phyloP scores from a whole-genome alignment of 2,329 filamentous ascomycete species.

The Saccharata proteae region DNA sequence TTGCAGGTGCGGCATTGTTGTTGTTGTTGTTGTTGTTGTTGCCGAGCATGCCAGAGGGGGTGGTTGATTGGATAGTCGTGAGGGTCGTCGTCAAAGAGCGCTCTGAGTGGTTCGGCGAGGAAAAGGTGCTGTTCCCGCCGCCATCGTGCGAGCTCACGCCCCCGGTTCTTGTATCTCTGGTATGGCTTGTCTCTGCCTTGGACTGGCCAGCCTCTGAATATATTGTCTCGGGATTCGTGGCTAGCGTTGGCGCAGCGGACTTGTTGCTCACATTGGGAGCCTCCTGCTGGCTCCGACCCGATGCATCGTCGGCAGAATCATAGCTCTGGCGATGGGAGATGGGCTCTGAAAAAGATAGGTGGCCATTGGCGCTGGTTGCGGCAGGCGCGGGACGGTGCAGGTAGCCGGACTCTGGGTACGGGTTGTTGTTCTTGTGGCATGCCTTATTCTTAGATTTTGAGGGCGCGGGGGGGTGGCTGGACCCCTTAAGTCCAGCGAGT shows the following conservation, averaged over 20 bases:
- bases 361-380: conserved; percentile 30
- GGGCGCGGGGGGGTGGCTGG: conserved; percentile 44
- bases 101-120: conserved; percentile 68
- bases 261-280: conserved; percentile 52
- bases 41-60: conserved; percentile 40
- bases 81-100: conserved; percentile 72
- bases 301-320: conserved; percentile 46
- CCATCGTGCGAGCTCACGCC: conserved; percentile 40
- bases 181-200: conserved; percentile 67
- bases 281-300: conserved; percentile 31
- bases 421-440: conserved; percentile 62
- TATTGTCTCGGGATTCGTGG: conserved; percentile 68
- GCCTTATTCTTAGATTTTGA: conserved; percentile 29
- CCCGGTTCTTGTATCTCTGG: conserved; percentile 53
- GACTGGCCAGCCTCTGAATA: conserved; percentile 66
- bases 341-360: conserved; percentile 40
- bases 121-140: conserved; percentile 64
- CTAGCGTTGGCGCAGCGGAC: conserved; percentile 66
- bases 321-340: conserved; percentile 33
- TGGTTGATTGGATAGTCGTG: conserved; percentile 71
- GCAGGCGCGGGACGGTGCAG: conserved; percentile 41
- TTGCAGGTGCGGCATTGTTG: too few species aligned
- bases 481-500: conserved; percentile 75
- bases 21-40: too few species aligned
- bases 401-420: conserved; percentile 75